These are phyloP conservation scores for Ceratocystis ficicola DNA, from an alignment of 2,329 filamentous ascomycete species.

Conservation along the genomic window DNA sequence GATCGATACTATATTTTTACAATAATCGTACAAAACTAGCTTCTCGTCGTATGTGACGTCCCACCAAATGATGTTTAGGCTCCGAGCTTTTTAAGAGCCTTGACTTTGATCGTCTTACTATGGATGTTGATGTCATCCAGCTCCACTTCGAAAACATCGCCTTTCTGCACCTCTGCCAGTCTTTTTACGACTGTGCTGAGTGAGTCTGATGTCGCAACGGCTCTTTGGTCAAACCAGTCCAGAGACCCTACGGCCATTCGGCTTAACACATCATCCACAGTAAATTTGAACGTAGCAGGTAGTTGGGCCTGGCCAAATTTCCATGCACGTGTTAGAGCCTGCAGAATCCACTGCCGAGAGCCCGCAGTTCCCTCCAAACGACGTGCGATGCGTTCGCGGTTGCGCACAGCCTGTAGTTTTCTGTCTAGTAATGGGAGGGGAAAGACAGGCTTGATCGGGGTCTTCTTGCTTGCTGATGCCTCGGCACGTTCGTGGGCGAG, in stretches of 20 bases:
- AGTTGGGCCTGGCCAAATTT: constrained; percentile 38
- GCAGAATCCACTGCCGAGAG: constrained; percentile 42
- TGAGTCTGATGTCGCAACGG: constrained; percentile 33
- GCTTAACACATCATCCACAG: constrained; percentile 32
- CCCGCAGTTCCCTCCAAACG: constrained; percentile 35
- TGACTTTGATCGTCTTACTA: constrained; percentile 36
- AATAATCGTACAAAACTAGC: constrained; percentile 2
- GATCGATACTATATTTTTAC: neutral
- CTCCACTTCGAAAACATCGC: constrained; percentile 46
- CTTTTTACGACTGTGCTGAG: constrained; percentile 31
- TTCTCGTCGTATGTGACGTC: neutral
- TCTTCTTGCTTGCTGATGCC: constrained; percentile 21
- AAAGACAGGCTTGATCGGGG: neutral
- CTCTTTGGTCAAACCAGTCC: constrained; percentile 36
- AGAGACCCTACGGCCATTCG: constrained; percentile 34
- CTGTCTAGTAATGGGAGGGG: constrained; percentile 29
- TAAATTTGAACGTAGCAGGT: constrained; percentile 40
- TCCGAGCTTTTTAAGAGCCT: constrained; percentile 30
- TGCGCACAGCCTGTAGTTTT: constrained; percentile 39
- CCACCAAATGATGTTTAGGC: neutral
- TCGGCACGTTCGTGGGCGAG: constrained; percentile 36
- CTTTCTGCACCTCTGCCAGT: constrained; percentile 35
- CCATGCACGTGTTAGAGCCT: constrained; percentile 50
- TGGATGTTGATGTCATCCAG: constrained; percentile 43
- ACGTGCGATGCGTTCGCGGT: constrained; percentile 42